Evolutionary conservation across 2,329 filamentous ascomycete genomes (phyloP), one percentile per base, ranked within the genome.

Genomic region (Epichloe typhina): DNA sequence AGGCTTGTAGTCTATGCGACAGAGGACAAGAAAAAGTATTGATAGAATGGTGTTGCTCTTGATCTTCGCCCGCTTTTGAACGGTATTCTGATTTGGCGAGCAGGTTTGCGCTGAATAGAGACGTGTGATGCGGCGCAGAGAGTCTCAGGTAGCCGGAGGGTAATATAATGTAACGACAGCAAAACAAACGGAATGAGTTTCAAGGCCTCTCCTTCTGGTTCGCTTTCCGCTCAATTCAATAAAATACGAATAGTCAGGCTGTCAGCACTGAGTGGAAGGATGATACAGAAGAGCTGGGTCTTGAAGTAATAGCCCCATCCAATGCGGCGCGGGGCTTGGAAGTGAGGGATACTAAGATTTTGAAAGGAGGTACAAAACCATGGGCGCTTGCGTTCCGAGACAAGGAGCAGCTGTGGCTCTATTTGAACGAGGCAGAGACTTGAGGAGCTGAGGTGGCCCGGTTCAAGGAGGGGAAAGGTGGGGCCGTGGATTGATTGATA

Each of bases 401-500:
- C 47, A 26, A 49, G 19, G 49, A 46, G 54, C 48, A 47, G 52
- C 42, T 40, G 26, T 23, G 31, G 50, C 46, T 45, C 49, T 54
- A 49, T 51, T 53, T 51, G 42, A 53, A 46, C 19, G 45, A 48
- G 31, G 44, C 43, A 46, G 46, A 17, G 33, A 9, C 31, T 26
- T 8, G 36, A n/a, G n/a, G n/a, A n/a, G n/a, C n/a, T n/a, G n/a
- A 21, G 23, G 26, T 64, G 60, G 62, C 64, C 62, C 61, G 62
- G 65, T 64, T 58, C 57, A 57, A 64, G 61, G 62, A 66, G 61
- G 59, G 52, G 50, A 57, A 51, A 56, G 54, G 60, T 64, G 64
- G 50, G 50, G 50, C 58, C 63, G 19, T 15, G 64, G 69, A 70
- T 62, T 60, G 69, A 72, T 72, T 72, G 69, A 72, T 72, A 70